Base-by-base conservation (phyloP, 768 basidiomycete genomes). In the Obba rivulosa region DNA sequence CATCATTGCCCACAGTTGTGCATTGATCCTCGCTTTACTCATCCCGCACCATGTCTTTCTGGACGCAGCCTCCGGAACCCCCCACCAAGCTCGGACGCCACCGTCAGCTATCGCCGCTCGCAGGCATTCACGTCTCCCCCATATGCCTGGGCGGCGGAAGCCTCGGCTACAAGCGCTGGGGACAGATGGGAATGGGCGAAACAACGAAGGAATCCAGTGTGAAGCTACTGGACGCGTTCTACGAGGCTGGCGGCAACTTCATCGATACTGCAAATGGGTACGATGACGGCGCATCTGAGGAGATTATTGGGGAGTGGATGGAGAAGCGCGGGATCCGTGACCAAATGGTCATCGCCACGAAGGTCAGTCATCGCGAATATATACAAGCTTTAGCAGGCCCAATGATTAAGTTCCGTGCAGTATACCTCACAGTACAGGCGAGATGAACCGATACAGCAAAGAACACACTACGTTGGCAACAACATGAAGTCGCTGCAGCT, bases 211-310 rank as follows among this genome's bases (percentile, higher is more conserved):
- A 69, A 17, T 46, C 57, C 5, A 60, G 31, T 23, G 69, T 71
- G 57, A 59, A 73, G 58, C 59, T 77, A 5, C 65, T 79, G 4
- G 74, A 79, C 38, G 66, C 67, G 2, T 75, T 53, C 52, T 67
- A 56, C 28, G 66, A 74, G 77, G 66, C 65, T 0, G 77, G 77
- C 13, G 77, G 77, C 3, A 74, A 76, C 60, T 70, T 69, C 48
- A 69, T 77, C 49, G 72, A 75, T 21, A 75, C 76, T 3, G 68
- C 75, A 3, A 77, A 71, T 41, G 62, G 57, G 54, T 77, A 77
- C 46, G 78, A 83, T 53, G 72, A 79, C 48, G 80, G 76, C 50
- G 57, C 70, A n/a, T 79, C 77, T 3, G 81, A 86, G 57, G 52
- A 54, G 43, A 72, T 74, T 58, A 65, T 77, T 18, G 76, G 75